Percentiles rank a stretch among this genome's conserved stretches.
phyloP scores from a whole-genome alignment of 2,329 filamentous ascomycete genomes.

The Cadophora sp. region DNA sequence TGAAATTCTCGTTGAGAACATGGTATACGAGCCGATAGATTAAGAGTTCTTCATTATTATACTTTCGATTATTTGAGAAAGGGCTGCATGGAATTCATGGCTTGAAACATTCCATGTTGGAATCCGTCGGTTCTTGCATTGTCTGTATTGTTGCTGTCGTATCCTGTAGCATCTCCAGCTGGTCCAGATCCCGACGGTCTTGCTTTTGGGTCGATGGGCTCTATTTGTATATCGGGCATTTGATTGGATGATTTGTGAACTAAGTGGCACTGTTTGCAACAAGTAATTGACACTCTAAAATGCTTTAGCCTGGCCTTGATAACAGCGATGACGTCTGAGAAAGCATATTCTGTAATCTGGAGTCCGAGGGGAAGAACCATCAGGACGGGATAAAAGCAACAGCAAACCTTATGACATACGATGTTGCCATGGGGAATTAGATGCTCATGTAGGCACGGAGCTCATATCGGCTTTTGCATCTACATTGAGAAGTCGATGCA shows the following conservation, averaged over 20 bases:
- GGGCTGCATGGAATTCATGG: background rate
- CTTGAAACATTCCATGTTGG: constrained; percentile 14
- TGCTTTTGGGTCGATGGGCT: background rate
- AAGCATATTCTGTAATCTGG: background rate
- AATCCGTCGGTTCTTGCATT: background rate
- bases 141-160: constrained; percentile 12
- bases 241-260: background rate
- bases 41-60: constrained; percentile 11
- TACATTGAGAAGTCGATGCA: constrained; percentile 17
- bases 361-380: background rate
- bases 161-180: constrained; percentile 7
- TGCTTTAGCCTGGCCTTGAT: background rate
- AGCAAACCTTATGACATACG: constrained; percentile 4
- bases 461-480: constrained; percentile 6
- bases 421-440: background rate
- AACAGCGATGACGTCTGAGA: background rate
- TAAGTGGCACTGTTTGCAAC: background rate
- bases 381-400: background rate
- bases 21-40: background rate
- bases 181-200: background rate
- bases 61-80: constrained; percentile 16
- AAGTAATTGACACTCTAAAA: background rate
- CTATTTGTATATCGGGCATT: constrained; percentile 2
- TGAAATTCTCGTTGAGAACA: background rate
- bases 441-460: constrained; percentile 12